phyloP scores from a whole-genome alignment of 768 basidiomycete species.

The Lenzites betulinus region DNA sequence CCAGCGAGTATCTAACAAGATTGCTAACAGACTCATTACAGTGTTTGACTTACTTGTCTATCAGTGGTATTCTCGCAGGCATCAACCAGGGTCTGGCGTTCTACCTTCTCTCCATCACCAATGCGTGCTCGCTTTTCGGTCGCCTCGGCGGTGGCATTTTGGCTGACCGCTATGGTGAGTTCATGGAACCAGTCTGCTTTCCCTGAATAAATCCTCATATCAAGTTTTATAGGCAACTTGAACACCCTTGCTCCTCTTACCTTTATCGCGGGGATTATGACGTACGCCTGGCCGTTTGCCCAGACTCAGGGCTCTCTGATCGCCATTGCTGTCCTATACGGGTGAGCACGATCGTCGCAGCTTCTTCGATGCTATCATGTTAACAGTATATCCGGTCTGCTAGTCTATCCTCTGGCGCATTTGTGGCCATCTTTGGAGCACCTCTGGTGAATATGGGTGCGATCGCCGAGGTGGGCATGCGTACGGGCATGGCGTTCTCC shows the following conservation, averaged over 20 bases:
- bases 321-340: slow-evolving; percentile 59
- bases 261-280: slow-evolving; percentile 52
- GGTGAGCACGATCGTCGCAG: slow-evolving; percentile 40
- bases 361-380: neutral
- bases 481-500: slow-evolving; percentile 65
- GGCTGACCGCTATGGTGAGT: slow-evolving; percentile 54
- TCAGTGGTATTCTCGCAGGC: slow-evolving; percentile 53
- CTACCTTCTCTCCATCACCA: slow-evolving; percentile 68
- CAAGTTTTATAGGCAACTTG: slow-evolving; percentile 50
- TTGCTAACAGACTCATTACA: neutral
- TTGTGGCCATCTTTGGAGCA: slow-evolving; percentile 53
- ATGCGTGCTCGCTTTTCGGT: slow-evolving; percentile 63
- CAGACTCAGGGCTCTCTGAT: slow-evolving; percentile 47
- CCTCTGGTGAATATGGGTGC: slow-evolving; percentile 65
- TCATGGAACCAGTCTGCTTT: neutral
- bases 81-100: slow-evolving; percentile 52
- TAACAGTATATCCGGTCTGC: too few species aligned
- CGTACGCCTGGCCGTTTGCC: slow-evolving; percentile 72
- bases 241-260: slow-evolving; percentile 71
- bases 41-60: slow-evolving; percentile 70
- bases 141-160: slow-evolving; percentile 55
- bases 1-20: neutral
- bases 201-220: neutral
- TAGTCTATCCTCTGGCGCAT: slow-evolving; percentile 65
- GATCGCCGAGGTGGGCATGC: slow-evolving; percentile 58